Conservation (phyloP, 805 yeast genomes). For the Ogataea allantospora region DNA sequence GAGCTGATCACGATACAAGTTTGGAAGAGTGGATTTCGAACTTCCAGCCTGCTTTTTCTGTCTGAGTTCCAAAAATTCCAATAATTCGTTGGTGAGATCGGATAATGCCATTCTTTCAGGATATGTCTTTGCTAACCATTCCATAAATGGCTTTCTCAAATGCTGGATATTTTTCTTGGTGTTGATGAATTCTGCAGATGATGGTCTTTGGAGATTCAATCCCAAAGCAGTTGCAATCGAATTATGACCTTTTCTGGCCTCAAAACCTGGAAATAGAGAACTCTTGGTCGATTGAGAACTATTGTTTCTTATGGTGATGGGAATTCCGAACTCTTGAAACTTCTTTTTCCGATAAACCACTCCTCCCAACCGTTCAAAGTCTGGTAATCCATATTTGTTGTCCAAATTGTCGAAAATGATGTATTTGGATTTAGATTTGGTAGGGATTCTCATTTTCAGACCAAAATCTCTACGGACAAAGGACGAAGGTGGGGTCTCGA, state of each 20-base stretch:
- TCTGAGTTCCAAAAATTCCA: conserved; percentile 38
- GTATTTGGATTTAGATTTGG: conserved; percentile 54
- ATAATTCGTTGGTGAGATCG: conserved; percentile 38
- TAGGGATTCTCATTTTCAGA: conserved; percentile 67
- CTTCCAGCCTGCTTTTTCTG: conserved; percentile 12
- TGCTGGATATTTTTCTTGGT: conserved; percentile 42
- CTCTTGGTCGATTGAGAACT: conserved; percentile 22
- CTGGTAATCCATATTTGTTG: conserved; percentile 63
- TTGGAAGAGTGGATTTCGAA: conserved; percentile 14
- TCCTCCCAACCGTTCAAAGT: conserved; percentile 64
- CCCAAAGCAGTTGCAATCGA: conserved; percentile 29
- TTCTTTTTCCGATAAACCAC: conserved; percentile 58
- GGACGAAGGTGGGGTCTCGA: conserved; percentile 66
- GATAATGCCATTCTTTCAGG: conserved; percentile 40
- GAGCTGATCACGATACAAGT: conserved; percentile 22
- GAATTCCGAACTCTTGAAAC: conserved; percentile 66
- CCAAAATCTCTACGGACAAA: conserved; percentile 74
- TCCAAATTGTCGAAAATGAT: conserved; percentile 67
- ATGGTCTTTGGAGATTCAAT: conserved; percentile 23
- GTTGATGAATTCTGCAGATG: conserved; percentile 20
- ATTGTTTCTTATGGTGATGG: conserved; percentile 33
- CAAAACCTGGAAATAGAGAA: conserved; percentile 40
- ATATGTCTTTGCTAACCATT: conserved; percentile 51
- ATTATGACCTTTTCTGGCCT: conserved; percentile 24
- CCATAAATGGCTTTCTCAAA: conserved; percentile 51